Evolutionary conservation across 208 protist species (phyloP).

Genomic region (Wallacemonas sp.): DNA sequence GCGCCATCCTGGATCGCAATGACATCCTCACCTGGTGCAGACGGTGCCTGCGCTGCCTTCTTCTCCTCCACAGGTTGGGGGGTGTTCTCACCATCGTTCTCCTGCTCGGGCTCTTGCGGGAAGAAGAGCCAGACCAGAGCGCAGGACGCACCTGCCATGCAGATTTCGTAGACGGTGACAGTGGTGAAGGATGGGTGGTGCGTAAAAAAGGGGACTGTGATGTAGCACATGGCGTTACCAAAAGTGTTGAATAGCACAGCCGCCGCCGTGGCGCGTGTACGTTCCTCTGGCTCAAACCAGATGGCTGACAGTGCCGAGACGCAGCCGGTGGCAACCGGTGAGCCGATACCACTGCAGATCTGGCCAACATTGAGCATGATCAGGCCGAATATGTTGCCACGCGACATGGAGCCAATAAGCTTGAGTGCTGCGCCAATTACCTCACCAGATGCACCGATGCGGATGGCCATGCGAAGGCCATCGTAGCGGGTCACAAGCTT

Average conservation of each 20-base stretch:
- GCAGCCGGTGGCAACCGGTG: slow-evolving; percentile 73
- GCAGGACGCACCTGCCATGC: slow-evolving; percentile 49
- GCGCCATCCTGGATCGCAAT: slow-evolving; percentile 4
- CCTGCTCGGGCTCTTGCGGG: slow-evolving; percentile 39
- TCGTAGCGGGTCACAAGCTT: slow-evolving; percentile 73
- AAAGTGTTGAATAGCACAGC: slow-evolving; percentile 83
- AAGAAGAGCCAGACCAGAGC: slow-evolving; percentile 59
- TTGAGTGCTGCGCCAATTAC: slow-evolving; percentile 72
- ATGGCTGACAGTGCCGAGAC: slow-evolving; percentile 82
- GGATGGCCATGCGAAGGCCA: slow-evolving; percentile 70
- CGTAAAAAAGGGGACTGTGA: slow-evolving; percentile 73
- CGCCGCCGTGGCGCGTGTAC: slow-evolving; percentile 76
- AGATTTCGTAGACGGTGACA: slow-evolving; percentile 72
- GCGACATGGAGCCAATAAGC: slow-evolving; percentile 47
- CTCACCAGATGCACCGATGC: slow-evolving; percentile 61
- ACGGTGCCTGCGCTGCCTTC: neutral
- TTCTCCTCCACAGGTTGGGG: slow-evolving; percentile 9
- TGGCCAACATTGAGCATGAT: slow-evolving; percentile 79
- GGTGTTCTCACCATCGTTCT: slow-evolving; percentile 14
- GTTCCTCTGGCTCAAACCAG: slow-evolving; percentile 82
- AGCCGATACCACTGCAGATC: slow-evolving; percentile 84
- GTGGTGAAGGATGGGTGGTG: slow-evolving; percentile 40
- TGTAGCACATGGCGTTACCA: slow-evolving; percentile 81
- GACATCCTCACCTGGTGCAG: slow-evolving; percentile 9
- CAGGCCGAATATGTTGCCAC: slow-evolving; percentile 43